Evolutionary conservation across 768 basidiomycete genomes (phyloP).

Genomic region (Cystofilobasidium bisporidii): DNA sequence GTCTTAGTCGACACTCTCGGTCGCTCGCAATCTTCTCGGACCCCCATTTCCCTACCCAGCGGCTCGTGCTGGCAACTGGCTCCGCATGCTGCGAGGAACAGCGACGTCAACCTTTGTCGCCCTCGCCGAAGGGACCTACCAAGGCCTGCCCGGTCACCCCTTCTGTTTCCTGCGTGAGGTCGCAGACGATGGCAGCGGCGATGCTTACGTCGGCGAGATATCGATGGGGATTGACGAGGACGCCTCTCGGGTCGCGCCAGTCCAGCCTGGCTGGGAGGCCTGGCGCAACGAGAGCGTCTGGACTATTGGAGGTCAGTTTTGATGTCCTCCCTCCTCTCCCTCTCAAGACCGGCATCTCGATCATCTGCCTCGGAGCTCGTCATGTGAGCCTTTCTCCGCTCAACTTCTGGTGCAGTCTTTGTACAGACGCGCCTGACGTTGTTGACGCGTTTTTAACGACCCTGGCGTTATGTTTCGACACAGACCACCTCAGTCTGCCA

Average conservation of each 20-base stretch:
- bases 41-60: background rate
- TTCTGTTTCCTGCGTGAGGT: background rate
- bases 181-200: background rate
- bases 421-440: too few relatives aligned
- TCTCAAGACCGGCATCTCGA: too few relatives aligned
- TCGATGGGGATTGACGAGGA: background rate
- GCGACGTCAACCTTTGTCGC: background rate
- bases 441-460: too few relatives aligned
- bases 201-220: background rate
- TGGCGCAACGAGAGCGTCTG: background rate
- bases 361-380: too few relatives aligned
- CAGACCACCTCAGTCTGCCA: too few relatives aligned
- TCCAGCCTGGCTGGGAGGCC: background rate
- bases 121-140: background rate
- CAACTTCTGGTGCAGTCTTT: too few relatives aligned
- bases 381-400: too few relatives aligned
- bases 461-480: too few relatives aligned
- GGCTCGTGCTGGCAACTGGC: background rate
- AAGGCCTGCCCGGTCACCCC: background rate
- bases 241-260: background rate
- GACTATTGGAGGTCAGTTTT: background rate
- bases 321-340: too few relatives aligned
- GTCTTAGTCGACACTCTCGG: constrained; percentile 1
- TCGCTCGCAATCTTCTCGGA: background rate
- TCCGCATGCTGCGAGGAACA: background rate